These are phyloP conservation scores for Exidia glandulosa DNA, from an alignment of 768 basidiomycete species.

Conservation along the genomic window DNA sequence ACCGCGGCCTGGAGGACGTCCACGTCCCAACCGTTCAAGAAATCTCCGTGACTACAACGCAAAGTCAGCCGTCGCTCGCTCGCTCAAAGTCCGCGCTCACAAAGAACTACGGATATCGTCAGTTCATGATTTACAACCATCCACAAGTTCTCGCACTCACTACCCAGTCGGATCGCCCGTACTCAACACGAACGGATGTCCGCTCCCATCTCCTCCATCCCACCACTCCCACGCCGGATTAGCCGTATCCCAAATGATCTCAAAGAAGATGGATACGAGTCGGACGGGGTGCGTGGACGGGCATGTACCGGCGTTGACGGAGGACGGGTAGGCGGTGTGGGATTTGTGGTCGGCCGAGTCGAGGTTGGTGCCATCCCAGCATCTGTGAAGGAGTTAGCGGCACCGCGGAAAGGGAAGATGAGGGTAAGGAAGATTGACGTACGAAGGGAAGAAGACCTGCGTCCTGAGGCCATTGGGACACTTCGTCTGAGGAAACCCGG, in stretches of 20 bases:
- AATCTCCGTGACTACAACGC: background rate
- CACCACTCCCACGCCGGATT: background rate
- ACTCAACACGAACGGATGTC: background rate
- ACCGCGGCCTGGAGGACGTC: slow-evolving; percentile 9
- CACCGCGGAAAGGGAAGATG: too few species aligned
- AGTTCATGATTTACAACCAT: background rate
- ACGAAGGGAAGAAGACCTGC: slow-evolving; percentile 20
- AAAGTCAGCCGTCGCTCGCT: background rate
- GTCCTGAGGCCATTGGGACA: slow-evolving; percentile 19
- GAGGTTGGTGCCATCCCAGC: slow-evolving; percentile 30
- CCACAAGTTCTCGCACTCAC: background rate
- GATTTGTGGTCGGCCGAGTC: slow-evolving; percentile 28
- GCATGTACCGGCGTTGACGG: slow-evolving; percentile 9
- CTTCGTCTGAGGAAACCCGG: slow-evolving; percentile 8
- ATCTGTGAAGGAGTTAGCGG: slow-evolving; percentile 2
- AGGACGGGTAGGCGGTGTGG: slow-evolving; percentile 25
- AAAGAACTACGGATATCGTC: background rate
- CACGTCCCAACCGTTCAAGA: slow-evolving; percentile 12
- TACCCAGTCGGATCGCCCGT: background rate
- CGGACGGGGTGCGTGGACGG: slow-evolving; percentile 11
- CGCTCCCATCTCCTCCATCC: background rate
- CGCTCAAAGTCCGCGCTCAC: background rate
- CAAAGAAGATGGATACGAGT: slow-evolving; percentile 11
- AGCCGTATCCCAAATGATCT: background rate
- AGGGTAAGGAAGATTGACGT: background rate